Percentiles rank a stretch among this genome's conserved stretches.
Evolutionary conservation across 2,329 filamentous ascomycete species (phyloP).

Genomic region (Phyllosticta paracitricarpa): DNA sequence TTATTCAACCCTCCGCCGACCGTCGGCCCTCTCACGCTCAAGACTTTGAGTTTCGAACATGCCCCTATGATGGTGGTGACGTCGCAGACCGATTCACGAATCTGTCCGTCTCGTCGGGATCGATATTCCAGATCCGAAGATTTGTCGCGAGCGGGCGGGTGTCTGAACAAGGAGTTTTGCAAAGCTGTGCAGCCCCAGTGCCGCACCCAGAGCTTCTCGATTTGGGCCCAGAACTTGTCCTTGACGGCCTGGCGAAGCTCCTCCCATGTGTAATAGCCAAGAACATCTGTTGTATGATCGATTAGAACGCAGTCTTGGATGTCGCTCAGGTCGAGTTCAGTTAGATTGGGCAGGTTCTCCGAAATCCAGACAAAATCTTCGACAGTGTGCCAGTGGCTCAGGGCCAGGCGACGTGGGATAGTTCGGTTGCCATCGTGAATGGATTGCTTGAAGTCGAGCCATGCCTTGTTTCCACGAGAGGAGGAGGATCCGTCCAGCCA

Average conservation of each 20-base stretch:
- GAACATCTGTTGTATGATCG: slow-evolving; percentile 15
- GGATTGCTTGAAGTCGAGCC: slow-evolving; percentile 22
- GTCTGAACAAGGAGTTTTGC: not conserved
- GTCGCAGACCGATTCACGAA: not conserved
- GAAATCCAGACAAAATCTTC: slow-evolving; percentile 28
- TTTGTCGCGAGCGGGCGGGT: not conserved
- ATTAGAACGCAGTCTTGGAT: slow-evolving; percentile 28
- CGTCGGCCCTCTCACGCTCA: slow-evolving; percentile 3
- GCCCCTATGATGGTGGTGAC: not conserved
- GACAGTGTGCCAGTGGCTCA: slow-evolving; percentile 27
- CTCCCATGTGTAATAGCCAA: not conserved
- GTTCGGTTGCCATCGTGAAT: slow-evolving; percentile 23
- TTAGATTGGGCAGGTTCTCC: slow-evolving; percentile 25
- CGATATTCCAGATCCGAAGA: not conserved
- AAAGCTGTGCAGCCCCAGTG: slow-evolving; percentile 7
- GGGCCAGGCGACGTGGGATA: slow-evolving; percentile 25
- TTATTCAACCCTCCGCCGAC: not conserved
- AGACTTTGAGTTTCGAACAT: not conserved
- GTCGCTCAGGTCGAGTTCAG: slow-evolving; percentile 23
- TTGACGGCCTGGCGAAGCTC: not conserved
- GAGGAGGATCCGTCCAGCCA: not conserved
- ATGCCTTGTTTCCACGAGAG: slow-evolving; percentile 10
- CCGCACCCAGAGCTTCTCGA: slow-evolving; percentile 5
- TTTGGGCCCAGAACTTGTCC: not conserved
- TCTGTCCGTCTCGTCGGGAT: not conserved